Percentiles rank a stretch among this genome's conserved stretches.
Evolutionary conservation across 2,329 filamentous ascomycete species (phyloP).

Genomic region (Ascochyta clinopodiicola): DNA sequence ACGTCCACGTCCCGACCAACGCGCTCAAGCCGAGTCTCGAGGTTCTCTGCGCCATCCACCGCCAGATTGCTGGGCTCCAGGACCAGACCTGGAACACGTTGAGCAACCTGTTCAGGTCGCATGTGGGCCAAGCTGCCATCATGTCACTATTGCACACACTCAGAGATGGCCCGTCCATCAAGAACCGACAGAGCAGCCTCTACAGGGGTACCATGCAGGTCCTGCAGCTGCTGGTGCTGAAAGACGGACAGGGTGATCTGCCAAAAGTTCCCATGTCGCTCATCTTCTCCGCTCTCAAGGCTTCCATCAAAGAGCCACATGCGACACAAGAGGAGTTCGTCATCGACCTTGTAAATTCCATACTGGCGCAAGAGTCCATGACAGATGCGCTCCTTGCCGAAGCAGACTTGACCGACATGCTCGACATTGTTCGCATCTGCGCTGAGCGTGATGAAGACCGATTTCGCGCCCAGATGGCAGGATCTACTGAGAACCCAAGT

Average conservation of each 20-base stretch:
- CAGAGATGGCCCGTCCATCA: constrained; percentile 33
- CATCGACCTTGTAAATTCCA: constrained; percentile 57
- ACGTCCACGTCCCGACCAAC: constrained; percentile 69
- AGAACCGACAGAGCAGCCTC: constrained; percentile 31
- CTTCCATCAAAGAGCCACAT: constrained; percentile 38
- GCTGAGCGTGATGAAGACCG: constrained; percentile 43
- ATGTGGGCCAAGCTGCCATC: constrained; percentile 74
- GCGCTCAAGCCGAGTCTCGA: constrained; percentile 72
- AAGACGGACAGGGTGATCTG: constrained; percentile 41
- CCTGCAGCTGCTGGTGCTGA: constrained; percentile 39
- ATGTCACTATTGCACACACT: constrained; percentile 68
- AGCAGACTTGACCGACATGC: constrained; percentile 69
- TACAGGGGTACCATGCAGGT: constrained; percentile 42
- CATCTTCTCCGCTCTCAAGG: constrained; percentile 43
- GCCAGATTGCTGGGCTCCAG: constrained; percentile 65
- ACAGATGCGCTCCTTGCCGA: constrained; percentile 66
- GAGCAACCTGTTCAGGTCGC: constrained; percentile 73
- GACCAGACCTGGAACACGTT: constrained; percentile 74
- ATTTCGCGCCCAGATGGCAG: constrained; percentile 20
- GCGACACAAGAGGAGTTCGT: constrained; percentile 51
- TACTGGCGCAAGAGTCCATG: constrained; percentile 57
- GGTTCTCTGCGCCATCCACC: constrained; percentile 75
- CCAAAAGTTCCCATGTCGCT: constrained; percentile 45
- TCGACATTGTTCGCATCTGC: constrained; percentile 66
- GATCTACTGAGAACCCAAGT: constrained; percentile 42